Evolutionary conservation across 257 asterid species (phyloP).

Genomic region (Jaltomata sinuosa): DNA sequence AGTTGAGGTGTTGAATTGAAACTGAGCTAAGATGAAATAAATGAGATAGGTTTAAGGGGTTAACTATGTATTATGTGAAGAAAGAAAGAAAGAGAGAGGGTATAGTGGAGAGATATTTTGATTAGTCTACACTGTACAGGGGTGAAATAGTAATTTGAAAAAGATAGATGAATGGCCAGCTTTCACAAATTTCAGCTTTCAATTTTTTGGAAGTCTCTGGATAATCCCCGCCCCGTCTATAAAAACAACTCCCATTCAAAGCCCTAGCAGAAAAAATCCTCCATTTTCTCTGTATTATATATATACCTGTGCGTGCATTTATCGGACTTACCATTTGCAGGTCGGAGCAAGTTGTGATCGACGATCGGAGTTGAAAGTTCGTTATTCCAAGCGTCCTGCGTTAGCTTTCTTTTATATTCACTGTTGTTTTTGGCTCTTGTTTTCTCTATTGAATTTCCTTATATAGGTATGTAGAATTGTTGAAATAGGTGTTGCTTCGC

Average conservation of each 20-base stretch:
- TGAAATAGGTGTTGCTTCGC: too few relatives aligned
- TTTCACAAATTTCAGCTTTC: neutral
- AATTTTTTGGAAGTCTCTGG: neutral
- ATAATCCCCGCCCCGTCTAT: neutral
- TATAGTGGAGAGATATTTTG: neutral
- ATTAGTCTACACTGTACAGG: neutral
- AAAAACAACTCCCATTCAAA: neutral
- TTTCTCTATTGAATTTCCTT: neutral
- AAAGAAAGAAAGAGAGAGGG: neutral
- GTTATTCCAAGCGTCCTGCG: neutral
- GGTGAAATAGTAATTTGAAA: neutral
- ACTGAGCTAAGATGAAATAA: too few relatives aligned
- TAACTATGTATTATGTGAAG: too few relatives aligned
- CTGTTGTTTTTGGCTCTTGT: neutral
- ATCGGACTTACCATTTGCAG: neutral
- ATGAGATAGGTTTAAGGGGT: too few relatives aligned
- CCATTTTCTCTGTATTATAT: neutral
- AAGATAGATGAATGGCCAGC: neutral
- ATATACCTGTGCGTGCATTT: neutral
- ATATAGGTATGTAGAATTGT: neutral
- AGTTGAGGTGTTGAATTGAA: too few relatives aligned
- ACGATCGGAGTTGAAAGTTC: conserved; percentile 4
- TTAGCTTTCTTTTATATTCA: neutral
- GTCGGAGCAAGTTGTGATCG: neutral
- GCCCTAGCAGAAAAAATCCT: neutral